Evolutionary conservation across 129 eudicot genomes (phyloP), one percentile per base, ranked within the genome.

Genomic region (Flaveria robusta): DNA sequence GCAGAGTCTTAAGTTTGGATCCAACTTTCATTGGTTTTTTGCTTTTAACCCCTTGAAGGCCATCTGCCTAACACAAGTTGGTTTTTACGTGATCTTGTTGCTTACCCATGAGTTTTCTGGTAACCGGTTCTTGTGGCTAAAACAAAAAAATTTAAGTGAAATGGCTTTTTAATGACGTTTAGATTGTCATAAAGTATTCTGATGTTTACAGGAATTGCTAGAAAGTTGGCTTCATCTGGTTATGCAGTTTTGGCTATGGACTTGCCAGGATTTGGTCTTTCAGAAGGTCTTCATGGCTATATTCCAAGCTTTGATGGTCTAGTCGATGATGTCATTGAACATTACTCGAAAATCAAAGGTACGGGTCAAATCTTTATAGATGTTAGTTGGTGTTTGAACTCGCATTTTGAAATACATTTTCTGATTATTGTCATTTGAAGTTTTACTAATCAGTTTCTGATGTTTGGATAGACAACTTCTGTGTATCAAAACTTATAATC

Each of bases 271-370:
- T 91, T 94, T 79, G 98, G 98, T 74, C 91, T 94, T 71, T 94
- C 98, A 0, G 96, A 88, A 80, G 98, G 98, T 72, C 91, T 94
- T 73, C 98, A 94, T 87, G 87, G 91, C 43, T 91, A 75, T 80
- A 80, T 94, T 76, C 90, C 85, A 65, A 87, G 89, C 77, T 91
- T 94, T 74, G 91, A 91, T 20, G 70, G 11, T 34, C 80, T 91
- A 13, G 97, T 94, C 22, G 93, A 91, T 62, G 91, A 87, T 80
- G 96, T 88, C 24, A 67, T 88, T 29, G 97, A 94, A 80, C 91
- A 94, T 26, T 94, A 83, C 71, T 76, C 91, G 0, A 91, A 94
- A 87, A 74, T 87, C 42, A 85, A 78, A 88, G 97, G 98, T 93
- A 93, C 29, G n/a, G 0, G 15, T 70, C 29, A 78, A 79, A 64